These are phyloP conservation scores for Melaleuca quinquenervia DNA, from an alignment of 345 rosid species.

Conservation along the genomic window DNA sequence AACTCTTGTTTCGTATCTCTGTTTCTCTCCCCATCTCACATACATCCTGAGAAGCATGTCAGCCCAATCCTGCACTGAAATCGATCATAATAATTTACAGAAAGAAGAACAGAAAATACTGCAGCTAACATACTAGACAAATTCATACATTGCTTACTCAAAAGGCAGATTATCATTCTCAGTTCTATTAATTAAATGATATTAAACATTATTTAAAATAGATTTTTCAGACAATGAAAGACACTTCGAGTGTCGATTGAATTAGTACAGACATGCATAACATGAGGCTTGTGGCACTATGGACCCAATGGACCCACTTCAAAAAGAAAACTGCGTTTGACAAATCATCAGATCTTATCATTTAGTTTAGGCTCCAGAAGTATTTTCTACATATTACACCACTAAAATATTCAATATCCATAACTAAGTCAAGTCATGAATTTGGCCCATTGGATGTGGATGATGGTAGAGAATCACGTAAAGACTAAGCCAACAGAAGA, in stretches of 20 bases:
- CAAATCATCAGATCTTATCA: not conserved
- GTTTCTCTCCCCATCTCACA: conserved; percentile 97
- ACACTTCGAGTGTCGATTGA: not conserved
- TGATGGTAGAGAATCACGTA: not conserved
- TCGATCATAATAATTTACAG: conserved; percentile 12
- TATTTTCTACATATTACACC: not conserved
- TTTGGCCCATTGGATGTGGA: not conserved
- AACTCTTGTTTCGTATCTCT: conserved; percentile 61
- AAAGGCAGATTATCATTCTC: not conserved
- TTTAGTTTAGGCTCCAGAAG: not conserved
- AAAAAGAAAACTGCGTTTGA: not conserved
- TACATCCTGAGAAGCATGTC: conserved; percentile 98
- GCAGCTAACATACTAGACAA: not conserved
- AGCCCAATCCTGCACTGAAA: conserved; percentile 98
- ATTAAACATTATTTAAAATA: not conserved
- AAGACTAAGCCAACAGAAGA: not conserved
- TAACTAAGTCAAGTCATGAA: not conserved
- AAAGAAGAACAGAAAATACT: not conserved
- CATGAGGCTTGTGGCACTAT: not conserved
- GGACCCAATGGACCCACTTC: not conserved
- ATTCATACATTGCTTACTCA: not conserved
- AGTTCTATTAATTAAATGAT: not conserved
- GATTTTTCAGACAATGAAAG: not conserved
- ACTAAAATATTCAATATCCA: not conserved
- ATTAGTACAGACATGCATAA: not conserved